phyloP scores from a whole-genome alignment of 73 alveolate genomes.

The Paramecium tetraurelia region DNA sequence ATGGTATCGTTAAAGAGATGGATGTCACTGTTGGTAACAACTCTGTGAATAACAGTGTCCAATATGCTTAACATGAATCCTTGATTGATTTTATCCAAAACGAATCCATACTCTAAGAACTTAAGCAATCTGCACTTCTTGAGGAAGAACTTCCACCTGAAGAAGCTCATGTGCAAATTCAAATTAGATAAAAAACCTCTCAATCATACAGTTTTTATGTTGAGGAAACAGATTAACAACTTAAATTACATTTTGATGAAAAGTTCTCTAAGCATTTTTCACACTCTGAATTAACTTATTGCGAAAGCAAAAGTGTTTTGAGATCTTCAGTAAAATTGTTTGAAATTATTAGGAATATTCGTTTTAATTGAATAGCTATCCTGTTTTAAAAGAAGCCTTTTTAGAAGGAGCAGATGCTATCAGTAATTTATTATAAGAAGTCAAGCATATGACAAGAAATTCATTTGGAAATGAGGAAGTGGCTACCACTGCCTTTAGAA shows the following conservation, averaged over 20 bases:
- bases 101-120: neutral
- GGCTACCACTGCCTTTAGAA: neutral
- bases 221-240: neutral
- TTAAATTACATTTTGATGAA: neutral
- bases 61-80: neutral
- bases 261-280: neutral
- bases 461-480: conserved; percentile 15
- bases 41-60: neutral
- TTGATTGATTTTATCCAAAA: neutral
- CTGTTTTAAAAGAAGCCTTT: neutral
- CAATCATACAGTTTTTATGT: neutral
- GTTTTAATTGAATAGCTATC: neutral
- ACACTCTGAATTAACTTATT: neutral
- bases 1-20: neutral
- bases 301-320: neutral
- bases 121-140: neutral
- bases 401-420: neutral
- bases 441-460: conserved; percentile 23
- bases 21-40: neutral
- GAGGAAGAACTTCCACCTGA: neutral
- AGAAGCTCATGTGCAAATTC: neutral
- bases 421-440: neutral
- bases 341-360: conserved; percentile 7
- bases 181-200: neutral
- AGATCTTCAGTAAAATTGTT: neutral